Base-by-base conservation (phyloP, 2,329 filamentous ascomycete genomes). In the Cyanodermella asteris region DNA sequence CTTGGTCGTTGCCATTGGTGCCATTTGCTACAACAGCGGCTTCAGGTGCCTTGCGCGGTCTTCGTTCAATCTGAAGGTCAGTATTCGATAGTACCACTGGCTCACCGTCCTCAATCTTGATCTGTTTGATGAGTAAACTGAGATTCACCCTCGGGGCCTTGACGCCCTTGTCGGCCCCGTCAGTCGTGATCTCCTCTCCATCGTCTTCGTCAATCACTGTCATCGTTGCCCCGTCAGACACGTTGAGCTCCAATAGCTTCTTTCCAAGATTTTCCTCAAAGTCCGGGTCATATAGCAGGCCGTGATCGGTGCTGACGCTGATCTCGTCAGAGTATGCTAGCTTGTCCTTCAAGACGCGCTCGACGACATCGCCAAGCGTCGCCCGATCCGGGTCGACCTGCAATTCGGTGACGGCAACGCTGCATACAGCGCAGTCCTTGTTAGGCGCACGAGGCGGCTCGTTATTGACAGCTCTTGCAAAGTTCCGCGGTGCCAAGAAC, bases 261-360 rank as follows among this genome's bases (percentile, higher is more conserved):
- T 80, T 90, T 1, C 57, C 47, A 1, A 94, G 53, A 38, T 93
- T 90, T 29, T 90, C 77, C 4, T 78, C 78, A 39, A 91, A 67
- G 28, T 94, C 87, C 1, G 72, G 65, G 39, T 94, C 87, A 39
- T 91, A 94, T 20, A 94, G 59, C n/a, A 82, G 58, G 25, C 72
- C 72, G 7, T 63, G 56, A 5, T 80, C 72, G 29, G 65, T 80
- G 40, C 64, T 74, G 29, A 94, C 54, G 4, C 72, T 72, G 34
- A 94, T 66, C 26, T 91, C 81, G 29, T 81, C 70, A 5, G 70
- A 67, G 41, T 87, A 93, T 4, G 72, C 72, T 3, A 93, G 53
- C 34, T 78, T 58, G 4, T 53, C 36, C 34, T 66, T 68, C 22
- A 93, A 51, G 20, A 91, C 61, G 22, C 64, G 63, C 24, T 87